Base-by-base conservation (phyloP, 2,329 filamentous ascomycete genomes). In the Hymenoscyphus occultus region DNA sequence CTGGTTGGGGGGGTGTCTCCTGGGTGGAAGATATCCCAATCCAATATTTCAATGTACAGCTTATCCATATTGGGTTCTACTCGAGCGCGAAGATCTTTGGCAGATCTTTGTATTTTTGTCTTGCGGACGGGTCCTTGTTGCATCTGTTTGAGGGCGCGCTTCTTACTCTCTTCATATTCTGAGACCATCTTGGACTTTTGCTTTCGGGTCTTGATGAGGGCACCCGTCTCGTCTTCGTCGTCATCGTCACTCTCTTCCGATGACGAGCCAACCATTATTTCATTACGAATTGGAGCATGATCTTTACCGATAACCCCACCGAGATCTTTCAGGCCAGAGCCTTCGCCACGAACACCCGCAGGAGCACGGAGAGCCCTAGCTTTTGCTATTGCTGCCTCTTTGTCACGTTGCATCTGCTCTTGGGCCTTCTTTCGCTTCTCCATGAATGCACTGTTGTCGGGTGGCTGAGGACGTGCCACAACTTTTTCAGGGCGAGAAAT, bases 11-110 rank as follows among this genome's bases (percentile, higher is more conserved):
- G 95, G 65, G 93, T 90, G 73, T 93, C 92, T 35, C 93, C 92
- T 57, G 87, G 81, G 73, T 97, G 91, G 77, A 97, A 99, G 70
- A 96, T 96, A 70, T 99, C 91, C 95, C 95, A 99, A 64, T 90
- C 86, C 2, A 99, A 85, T 60, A 99, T 92, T 19, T 89, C 89
- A 72, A 90, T 89, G 75, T 98, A 95, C 39, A 99, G 80, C 16
- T 86, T 83, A 45, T 92, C 90, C 78, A 99, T 90, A 70, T 96
- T 92, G 7, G 96, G 95, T 39, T 93, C 90, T 66, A 99, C 83
- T 68, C 95, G 90, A 69, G 95, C 94, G 71, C 94, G 90, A 87
- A 97, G 94, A 78, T 99, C 95, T 77, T 96, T 96, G 57, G 90
- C 87, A 16, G 93, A 94, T 60, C 94, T 87, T 68, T 89, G 83